Conservation (phyloP, 73 alveolate genomes). For the Tetrahymena elliotti region DNA sequence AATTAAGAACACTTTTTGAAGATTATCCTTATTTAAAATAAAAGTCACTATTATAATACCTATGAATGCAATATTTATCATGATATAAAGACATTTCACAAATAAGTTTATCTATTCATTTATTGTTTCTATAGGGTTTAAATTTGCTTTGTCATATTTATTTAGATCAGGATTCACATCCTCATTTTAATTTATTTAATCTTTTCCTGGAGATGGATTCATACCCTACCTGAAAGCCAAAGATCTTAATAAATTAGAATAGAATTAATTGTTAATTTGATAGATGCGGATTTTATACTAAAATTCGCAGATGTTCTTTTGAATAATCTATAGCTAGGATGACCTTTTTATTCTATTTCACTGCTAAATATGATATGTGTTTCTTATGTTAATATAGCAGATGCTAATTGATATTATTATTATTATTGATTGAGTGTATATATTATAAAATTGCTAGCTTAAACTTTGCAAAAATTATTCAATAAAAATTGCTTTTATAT, state of each 20-base stretch:
- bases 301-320: neutral
- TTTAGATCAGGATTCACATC: neutral
- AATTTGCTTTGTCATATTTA: neutral
- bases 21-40: neutral
- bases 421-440: neutral
- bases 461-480: neutral
- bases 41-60: neutral
- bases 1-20: neutral
- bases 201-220: neutral
- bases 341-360: neutral
- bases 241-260: neutral
- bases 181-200: neutral
- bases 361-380: neutral
- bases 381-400: neutral
- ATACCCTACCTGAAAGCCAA: neutral
- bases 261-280: neutral
- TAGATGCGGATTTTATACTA: neutral
- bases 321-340: neutral
- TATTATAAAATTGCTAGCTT: neutral
- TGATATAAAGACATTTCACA: neutral
- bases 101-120: neutral
- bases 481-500: too few relatives aligned
- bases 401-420: neutral
- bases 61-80: neutral
- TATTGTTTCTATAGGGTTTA: neutral